Base-by-base conservation (phyloP, 2,329 filamentous ascomycete genomes). In the Paraconiothyrium brasiliense region DNA sequence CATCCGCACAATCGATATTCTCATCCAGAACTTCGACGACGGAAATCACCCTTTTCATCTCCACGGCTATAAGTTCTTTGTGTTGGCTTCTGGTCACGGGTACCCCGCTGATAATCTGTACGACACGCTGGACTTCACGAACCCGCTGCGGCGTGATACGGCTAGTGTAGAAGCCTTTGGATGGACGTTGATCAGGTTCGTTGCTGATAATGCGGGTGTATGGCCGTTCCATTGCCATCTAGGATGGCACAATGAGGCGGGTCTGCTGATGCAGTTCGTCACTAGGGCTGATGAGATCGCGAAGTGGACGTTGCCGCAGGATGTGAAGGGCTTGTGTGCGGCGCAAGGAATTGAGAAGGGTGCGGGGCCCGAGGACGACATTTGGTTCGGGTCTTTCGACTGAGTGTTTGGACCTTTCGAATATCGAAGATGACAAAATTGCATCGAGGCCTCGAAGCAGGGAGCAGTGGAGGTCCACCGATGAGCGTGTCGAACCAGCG, bases 181-280 rank as follows among this genome's bases (percentile, higher is more conserved):
- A 0, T 88, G 91, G 75, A 84, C 90, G 27, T 86, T 93, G 11
- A 72, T 94, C 11, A 71, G 82, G 0, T 84, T 84, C 64, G 67
- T 78, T 60, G 87, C 89, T 1, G 84, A 91, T 71, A 92, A 92
- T 67, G 87, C 90, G 11, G 89, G 89, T 66, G 70, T 76, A 62
- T 80, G 82, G 82, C 70, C 83, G 14, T 83, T 93, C 80, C 91
- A 93, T 78, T 94, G 91, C 78, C 92, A 94, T 74, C 90, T 94
- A 57, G 90, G 92, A 72, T 94, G 75, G 79, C 76, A 78, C 60
- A 65, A 62, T n/a, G 72, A 75, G 54, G 72, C 73, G 2, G 76
- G 76, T 16, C 54, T 78, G 56, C 61, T 84, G 35, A 89, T 89
- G 87, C 85, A 88, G 72, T 83, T 90, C 57, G 67, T 87, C 32